Percentiles rank a stretch among this genome's conserved stretches.
These are phyloP conservation scores for Neocallimastix lanati DNA, from an alignment of 192 early-diverging fungal species.

Conservation along the genomic window DNA sequence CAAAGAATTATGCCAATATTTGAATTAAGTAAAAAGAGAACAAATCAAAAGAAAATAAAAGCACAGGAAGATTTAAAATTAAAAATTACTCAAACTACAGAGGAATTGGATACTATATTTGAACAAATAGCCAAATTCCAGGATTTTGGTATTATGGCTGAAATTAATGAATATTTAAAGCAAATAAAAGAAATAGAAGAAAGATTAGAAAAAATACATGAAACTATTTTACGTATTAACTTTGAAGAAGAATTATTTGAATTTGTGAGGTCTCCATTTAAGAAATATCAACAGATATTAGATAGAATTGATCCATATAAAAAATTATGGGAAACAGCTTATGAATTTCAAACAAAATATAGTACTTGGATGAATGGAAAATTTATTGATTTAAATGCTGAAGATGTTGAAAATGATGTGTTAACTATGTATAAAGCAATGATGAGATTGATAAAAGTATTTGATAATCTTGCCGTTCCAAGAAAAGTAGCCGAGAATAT, in stretches of 20 bases:
- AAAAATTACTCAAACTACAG: constrained; percentile 30
- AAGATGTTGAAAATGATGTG: not conserved
- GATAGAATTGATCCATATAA: constrained; percentile 35
- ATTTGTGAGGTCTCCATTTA: constrained; percentile 34
- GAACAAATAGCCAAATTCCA: constrained; percentile 35
- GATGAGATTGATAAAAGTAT: not conserved
- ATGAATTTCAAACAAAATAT: constrained; percentile 24
- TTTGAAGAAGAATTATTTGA: constrained; percentile 37
- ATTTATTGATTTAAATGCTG: not conserved
- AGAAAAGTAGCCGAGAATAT: not conserved
- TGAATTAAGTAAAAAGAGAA: constrained; percentile 36
- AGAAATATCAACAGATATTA: constrained; percentile 24
- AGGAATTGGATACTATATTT: constrained; percentile 30
- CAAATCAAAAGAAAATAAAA: constrained; percentile 41
- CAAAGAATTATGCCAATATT: constrained; percentile 24
- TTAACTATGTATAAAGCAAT: not conserved
- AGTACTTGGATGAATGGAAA: not conserved
- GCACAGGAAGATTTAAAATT: constrained; percentile 40
- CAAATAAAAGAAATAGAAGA: constrained; percentile 30
- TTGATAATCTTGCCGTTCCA: not conserved
- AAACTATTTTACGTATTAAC: constrained; percentile 22
- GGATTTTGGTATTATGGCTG: constrained; percentile 38
- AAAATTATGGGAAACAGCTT: constrained; percentile 37
- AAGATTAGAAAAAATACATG: constrained; percentile 20
- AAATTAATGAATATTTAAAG: constrained; percentile 35